Evolutionary conservation across 139 green algal species (phyloP), one percentile per base, ranked within the genome.

Genomic region (Tetraselmis striata): DNA sequence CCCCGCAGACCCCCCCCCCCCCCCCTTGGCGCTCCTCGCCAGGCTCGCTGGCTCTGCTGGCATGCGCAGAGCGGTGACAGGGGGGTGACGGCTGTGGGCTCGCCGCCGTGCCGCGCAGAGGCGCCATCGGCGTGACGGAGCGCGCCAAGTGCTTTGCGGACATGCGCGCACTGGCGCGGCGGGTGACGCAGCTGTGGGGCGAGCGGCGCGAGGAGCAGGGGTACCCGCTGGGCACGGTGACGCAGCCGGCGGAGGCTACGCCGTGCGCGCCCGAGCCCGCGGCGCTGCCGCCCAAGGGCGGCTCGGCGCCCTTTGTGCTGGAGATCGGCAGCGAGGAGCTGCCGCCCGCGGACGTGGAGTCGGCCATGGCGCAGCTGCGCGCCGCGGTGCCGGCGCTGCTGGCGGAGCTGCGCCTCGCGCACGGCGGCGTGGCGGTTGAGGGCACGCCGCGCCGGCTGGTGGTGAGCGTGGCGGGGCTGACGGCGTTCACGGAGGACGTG

Each of bases 241-340:
- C 80, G 2, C 67, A 89, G 30, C 28, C 78, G 59, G 30, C 78
- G 58, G 83, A 77, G 1, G 2, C 67, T 22, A 11, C 31, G 0
- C 75, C 79, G 59, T 30, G 77, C 29, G 77, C 82, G 2, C 25
- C 18, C 0, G 30, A 28, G 1, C 1, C 82, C 67, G 29, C 59
- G 11, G 45, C 29, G 0, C 32, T 59, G 1, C 1, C 23, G 23
- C 1, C 32, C 1, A 31, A 78, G 2, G 30, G 22, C 0, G 82
- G 67, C 5, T n/a, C 86, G 31, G 82, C 85, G 0, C 83, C 88
- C 30, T 97, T 99, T 87, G 93, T 99, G 79, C 84, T 99, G 75
- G 97, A 99, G 90, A 85, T 99, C 24, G 97, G 97, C n/a, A 94
- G 88, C 26, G 97, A 99, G 90, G 97, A 99, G 92, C 89, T 99